phyloP scores from a whole-genome alignment of 768 basidiomycete species.

The Hygrocybe coccinea region DNA sequence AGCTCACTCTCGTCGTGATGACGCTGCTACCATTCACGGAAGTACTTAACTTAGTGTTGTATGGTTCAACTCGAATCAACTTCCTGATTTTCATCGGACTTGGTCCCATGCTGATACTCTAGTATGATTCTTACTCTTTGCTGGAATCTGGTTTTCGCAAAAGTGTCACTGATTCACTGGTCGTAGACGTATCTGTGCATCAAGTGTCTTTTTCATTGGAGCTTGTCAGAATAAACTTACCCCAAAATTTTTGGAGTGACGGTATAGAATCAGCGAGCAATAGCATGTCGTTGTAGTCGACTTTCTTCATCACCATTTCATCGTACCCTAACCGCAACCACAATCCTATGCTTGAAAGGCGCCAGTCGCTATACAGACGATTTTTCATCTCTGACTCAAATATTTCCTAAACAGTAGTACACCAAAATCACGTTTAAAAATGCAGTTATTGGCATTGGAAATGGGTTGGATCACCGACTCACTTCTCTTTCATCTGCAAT shows the following conservation, averaged over 20 bases:
- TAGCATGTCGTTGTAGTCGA: constrained; percentile 1
- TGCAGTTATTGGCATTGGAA: neutral
- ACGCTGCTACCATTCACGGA: too few species aligned
- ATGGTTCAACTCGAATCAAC: too few species aligned
- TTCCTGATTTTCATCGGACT: too few species aligned
- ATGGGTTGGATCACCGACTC: neutral
- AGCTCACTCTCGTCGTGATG: too few species aligned
- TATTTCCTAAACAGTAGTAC: neutral
- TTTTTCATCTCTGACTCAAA: neutral
- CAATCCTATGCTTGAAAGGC: neutral
- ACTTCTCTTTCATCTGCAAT: constrained; percentile 9
- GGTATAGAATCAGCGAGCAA: neutral
- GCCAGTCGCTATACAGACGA: neutral
- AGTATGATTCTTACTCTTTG: too few species aligned
- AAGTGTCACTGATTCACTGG: too few species aligned
- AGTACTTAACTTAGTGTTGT: too few species aligned
- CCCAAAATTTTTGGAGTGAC: neutral
- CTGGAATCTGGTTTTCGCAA: too few species aligned
- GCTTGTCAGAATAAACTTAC: neutral
- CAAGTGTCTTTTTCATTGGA: too few species aligned
- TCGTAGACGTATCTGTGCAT: too few species aligned
- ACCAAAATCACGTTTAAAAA: neutral
- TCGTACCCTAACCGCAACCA: constrained; percentile 1
- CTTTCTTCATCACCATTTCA: constrained; percentile 1
- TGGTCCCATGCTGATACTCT: too few species aligned